Evolutionary conservation across 139 green algal genomes (phyloP), one percentile per base, ranked within the genome.

Genomic region (Zygnema cylindricum): DNA sequence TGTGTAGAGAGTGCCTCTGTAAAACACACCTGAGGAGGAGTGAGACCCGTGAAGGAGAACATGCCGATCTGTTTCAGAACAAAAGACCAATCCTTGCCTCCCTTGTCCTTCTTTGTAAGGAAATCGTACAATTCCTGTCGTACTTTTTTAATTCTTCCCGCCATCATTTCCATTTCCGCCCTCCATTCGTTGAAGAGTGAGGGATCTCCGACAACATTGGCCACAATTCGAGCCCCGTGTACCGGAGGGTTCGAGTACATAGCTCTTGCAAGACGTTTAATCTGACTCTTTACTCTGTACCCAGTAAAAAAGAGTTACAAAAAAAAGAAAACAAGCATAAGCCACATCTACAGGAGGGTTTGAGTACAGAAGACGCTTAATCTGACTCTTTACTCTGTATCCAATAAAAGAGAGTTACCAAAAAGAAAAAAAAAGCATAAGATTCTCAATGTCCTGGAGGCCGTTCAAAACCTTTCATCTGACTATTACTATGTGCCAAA

Each of bases 31-130:
- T 90, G 85, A 22, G 88, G 39, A 36, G 81, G 93, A 1, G 90
- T 96, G 43, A 99, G 90, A 30, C 97, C 97, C 0, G 97, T 98
- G 94, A 96, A 99, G 43, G 92, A 96, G 90, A 98, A 99, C 97
- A 98, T 99, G 77, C 97, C 96, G 76, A 98, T 98, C 94, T 98
- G 97, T 42, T 93, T 92, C 21, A 94, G 94, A 57, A 99, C 93
- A 92, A 98, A 98, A 22, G 54, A 94, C 97, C 97, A 99, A 93
- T 98, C 94, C n/a, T n/a, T 32, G 82, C 87, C 63, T 81, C 82
- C 1, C 82, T 90, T 36, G 82, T 82, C 83, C n/a, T 38, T 90
- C 36, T 90, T 23, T 69, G 85, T 43, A 2, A 91, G 82, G 33
- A 82, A 81, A 1, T 91, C 81, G 35, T 88, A 91, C 32, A 91